Conservation (phyloP, 495 filamentous ascomycete species). For the Hypoxylon lenormandii region DNA sequence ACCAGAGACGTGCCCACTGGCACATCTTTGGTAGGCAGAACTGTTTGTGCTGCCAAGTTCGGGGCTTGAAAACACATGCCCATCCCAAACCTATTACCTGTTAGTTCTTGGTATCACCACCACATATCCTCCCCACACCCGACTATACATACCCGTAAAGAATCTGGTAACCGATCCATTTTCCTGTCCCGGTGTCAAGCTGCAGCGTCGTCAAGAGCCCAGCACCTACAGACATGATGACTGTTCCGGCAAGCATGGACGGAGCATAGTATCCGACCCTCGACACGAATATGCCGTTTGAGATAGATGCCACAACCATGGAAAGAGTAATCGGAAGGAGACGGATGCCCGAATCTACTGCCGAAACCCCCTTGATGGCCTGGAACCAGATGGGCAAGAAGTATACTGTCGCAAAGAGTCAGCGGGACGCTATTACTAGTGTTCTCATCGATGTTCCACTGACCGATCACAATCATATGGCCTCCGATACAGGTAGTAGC, state of each 20-base stretch:
- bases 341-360: conserved; percentile 64
- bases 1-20: conserved; percentile 75
- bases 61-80: conserved; percentile 55
- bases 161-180: conserved; percentile 77
- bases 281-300: conserved; percentile 61
- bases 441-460: conserved; percentile 49
- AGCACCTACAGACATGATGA: conserved; percentile 69
- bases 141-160: conserved; percentile 61
- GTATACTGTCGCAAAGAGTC: conserved; percentile 52
- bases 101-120: conserved; percentile 51
- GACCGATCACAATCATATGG: conserved; percentile 70
- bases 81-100: conserved; percentile 51
- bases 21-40: conserved; percentile 70
- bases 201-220: conserved; percentile 74
- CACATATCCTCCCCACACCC: conserved; percentile 10
- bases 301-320: conserved; percentile 53
- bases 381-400: conserved; percentile 78
- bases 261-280: conserved; percentile 72
- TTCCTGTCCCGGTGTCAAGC: conserved; percentile 58
- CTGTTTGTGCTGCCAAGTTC: conserved; percentile 73
- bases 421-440: not conserved
- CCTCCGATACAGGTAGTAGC: conserved; percentile 65
- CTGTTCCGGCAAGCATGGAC: conserved; percentile 63
- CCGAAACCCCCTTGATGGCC: conserved; percentile 67
- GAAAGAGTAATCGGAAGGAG: conserved; percentile 61